These are phyloP conservation scores for Yamadazyma nakazawae DNA, from an alignment of 805 yeast species.

Conservation along the genomic window DNA sequence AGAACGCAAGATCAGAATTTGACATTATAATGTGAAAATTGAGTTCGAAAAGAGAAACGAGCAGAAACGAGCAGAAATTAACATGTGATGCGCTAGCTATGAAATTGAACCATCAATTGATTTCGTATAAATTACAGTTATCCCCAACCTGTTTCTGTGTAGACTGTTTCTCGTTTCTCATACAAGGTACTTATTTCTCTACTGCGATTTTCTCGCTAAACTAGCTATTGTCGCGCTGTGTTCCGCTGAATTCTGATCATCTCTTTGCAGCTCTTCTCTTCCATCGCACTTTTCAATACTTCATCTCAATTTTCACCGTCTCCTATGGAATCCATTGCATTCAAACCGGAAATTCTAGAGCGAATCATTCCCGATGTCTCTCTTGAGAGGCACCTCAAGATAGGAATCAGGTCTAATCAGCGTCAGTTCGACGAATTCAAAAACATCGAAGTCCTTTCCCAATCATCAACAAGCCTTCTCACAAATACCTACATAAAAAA, in stretches of 20 bases:
- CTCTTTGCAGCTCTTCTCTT: neutral
- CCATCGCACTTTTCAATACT: constrained; percentile 1
- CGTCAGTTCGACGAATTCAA: constrained; percentile 73
- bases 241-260: neutral
- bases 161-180: no score
- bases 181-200: no score
- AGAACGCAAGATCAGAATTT: no score
- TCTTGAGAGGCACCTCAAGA: constrained; percentile 69
- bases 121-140: no score
- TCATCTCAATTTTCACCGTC: neutral
- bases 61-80: no score
- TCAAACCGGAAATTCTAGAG: constrained; percentile 80
- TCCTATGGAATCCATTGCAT: constrained; percentile 40
- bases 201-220: no score
- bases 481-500: constrained; percentile 13
- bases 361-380: constrained; percentile 83
- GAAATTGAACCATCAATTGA: no score
- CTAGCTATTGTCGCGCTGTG: neutral
- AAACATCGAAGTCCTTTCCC: constrained; percentile 39
- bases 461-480: constrained; percentile 17
- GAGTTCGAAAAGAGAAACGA: no score
- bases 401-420: constrained; percentile 73
- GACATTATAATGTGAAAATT: no score
- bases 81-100: no score
- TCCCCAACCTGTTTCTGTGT: no score